phyloP scores from a whole-genome alignment of 495 filamentous ascomycete genomes.

The Hypomontagnella submonticulosa region DNA sequence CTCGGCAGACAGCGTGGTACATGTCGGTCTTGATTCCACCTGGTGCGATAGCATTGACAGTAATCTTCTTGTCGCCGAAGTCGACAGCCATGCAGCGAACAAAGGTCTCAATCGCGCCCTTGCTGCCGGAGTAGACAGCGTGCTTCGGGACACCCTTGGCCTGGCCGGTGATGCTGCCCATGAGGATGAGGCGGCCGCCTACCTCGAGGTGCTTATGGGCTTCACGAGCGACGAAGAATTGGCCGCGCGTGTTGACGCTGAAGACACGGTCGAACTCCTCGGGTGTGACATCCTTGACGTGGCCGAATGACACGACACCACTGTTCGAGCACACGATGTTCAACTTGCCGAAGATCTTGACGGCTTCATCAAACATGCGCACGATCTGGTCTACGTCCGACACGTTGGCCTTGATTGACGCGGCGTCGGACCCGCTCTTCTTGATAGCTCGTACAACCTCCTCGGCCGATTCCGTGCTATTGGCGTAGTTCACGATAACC shows the following conservation, averaged over 20 bases:
- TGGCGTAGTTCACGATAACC: conserved; percentile 82
- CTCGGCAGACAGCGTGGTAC: conserved; percentile 69
- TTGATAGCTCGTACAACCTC: conserved; percentile 66
- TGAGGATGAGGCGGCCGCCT: conserved; percentile 75
- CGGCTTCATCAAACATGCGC: conserved; percentile 63
- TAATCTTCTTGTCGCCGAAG: conserved; percentile 76
- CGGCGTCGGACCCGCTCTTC: conserved; percentile 65
- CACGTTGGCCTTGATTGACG: conserved; percentile 81
- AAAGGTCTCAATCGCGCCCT: conserved; percentile 84
- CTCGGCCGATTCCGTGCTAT: conserved; percentile 68
- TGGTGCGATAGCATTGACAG: conserved; percentile 79
- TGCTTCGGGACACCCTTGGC: conserved; percentile 73
- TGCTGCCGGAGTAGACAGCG: conserved; percentile 78
- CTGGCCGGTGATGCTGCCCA: conserved; percentile 64
- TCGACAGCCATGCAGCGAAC: conserved; percentile 78
- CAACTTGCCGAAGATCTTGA: conserved; percentile 73
- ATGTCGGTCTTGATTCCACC: conserved; percentile 85
- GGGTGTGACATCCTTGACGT: conserved; percentile 75
- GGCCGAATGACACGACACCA: conserved; percentile 71
- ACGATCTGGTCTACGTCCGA: conserved; percentile 72
- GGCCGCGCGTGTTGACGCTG: conserved; percentile 77
- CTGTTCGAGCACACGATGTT: conserved; percentile 81
- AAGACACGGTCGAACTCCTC: conserved; percentile 82
- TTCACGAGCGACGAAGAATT: conserved; percentile 86
- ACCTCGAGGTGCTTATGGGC: conserved; percentile 75